phyloP scores from a whole-genome alignment of 2,329 filamentous ascomycete genomes.

The Colletotrichum scovillei region DNA sequence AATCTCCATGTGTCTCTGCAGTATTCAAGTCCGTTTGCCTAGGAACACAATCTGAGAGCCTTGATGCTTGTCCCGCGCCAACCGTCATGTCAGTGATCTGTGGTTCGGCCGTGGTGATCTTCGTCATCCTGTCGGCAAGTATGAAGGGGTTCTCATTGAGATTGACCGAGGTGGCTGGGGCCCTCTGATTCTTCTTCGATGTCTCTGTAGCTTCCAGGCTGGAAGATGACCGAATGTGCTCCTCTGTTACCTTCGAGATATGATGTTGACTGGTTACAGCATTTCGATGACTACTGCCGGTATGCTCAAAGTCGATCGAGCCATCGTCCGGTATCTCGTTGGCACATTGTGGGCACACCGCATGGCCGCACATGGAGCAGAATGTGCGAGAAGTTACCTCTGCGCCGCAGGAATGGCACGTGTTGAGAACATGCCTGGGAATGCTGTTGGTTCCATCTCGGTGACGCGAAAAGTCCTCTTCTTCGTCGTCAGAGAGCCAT shows the following conservation, averaged over 20 bases:
- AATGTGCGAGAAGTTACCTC: slow-evolving; percentile 49
- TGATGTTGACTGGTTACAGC: not conserved
- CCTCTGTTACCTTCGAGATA: not conserved
- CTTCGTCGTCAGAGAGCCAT: slow-evolving; percentile 57
- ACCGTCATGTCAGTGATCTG: slow-evolving; percentile 37
- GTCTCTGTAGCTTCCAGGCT: not conserved
- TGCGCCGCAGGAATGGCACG: slow-evolving; percentile 63
- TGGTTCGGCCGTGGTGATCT: slow-evolving; percentile 38
- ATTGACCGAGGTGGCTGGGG: slow-evolving; percentile 17
- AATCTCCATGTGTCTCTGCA: slow-evolving; percentile 38
- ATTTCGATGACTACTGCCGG: not conserved
- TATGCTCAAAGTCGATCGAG: not conserved
- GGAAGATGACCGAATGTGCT: not conserved
- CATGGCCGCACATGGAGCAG: slow-evolving; percentile 63
- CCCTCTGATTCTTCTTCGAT: slow-evolving; percentile 17
- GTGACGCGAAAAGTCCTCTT: slow-evolving; percentile 34
- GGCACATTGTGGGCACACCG: slow-evolving; percentile 59
- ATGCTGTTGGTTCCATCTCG: slow-evolving; percentile 46
- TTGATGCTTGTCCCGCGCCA: slow-evolving; percentile 36
- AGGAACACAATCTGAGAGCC: slow-evolving; percentile 46
- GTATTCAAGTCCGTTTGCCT: slow-evolving; percentile 32
- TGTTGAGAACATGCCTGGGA: slow-evolving; percentile 44
- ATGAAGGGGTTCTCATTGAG: slow-evolving; percentile 48
- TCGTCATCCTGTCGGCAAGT: slow-evolving; percentile 43
- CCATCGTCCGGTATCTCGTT: slow-evolving; percentile 45